These are phyloP conservation scores for Diversispora epigaea DNA, from an alignment of 192 early-diverging fungal genomes.

Conservation along the genomic window DNA sequence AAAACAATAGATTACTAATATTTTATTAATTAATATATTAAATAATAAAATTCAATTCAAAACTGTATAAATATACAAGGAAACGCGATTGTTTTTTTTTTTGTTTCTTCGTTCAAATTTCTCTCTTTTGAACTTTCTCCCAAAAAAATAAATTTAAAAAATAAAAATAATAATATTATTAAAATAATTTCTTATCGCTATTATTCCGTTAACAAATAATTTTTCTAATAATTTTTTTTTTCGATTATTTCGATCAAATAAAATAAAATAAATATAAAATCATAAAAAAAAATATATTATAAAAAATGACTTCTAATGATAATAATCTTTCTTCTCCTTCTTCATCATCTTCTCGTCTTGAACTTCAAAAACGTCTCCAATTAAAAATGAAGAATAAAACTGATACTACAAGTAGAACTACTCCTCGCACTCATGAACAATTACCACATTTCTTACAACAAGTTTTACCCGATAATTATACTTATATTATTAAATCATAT, in stretches of 20 bases:
- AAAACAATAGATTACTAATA: too few species aligned
- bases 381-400: slow-evolving; percentile 11
- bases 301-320: background rate
- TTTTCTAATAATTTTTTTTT: background rate
- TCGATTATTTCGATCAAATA: background rate
- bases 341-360: background rate
- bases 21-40: too few species aligned
- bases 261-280: background rate
- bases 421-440: slow-evolving; percentile 20
- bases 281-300: background rate
- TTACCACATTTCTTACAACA: slow-evolving; percentile 9
- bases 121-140: too few species aligned
- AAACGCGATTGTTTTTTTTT: too few species aligned
- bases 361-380: slow-evolving; percentile 25
- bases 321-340: background rate
- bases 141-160: too few species aligned
- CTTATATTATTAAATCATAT: slow-evolving; percentile 32
- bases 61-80: too few species aligned
- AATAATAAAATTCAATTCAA: too few species aligned
- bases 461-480: slow-evolving; percentile 30
- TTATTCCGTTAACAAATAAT: too few species aligned
- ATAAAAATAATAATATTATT: too few species aligned
- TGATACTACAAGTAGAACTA: slow-evolving; percentile 23
- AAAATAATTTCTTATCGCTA: too few species aligned
- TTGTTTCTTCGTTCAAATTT: too few species aligned